Conservation (phyloP, 1,139 yeast genomes). For the Taiozyma sp. region DNA sequence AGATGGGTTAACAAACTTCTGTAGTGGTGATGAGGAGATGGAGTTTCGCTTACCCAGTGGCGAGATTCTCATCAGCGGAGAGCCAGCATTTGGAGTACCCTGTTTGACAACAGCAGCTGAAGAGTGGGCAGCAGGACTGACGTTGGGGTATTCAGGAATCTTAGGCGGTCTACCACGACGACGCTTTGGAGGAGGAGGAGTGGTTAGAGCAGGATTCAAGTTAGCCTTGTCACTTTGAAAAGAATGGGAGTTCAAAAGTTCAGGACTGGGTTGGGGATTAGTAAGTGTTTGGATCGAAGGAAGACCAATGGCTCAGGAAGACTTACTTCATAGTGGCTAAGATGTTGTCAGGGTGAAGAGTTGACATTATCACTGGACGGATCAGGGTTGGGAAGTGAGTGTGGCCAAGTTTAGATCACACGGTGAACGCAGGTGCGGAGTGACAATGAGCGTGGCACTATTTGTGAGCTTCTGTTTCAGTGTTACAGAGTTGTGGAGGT, state of each 20-base stretch:
- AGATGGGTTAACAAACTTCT: slow-evolving; percentile 14
- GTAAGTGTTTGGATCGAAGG: neutral
- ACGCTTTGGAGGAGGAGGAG: slow-evolving; percentile 24
- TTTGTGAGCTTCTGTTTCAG: neutral
- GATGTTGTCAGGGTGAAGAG: neutral
- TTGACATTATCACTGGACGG: neutral
- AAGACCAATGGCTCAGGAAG: neutral
- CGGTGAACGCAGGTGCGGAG: neutral
- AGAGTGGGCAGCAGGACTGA: slow-evolving; percentile 20
- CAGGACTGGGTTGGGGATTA: neutral
- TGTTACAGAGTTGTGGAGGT: neutral
- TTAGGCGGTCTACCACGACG: slow-evolving; percentile 26
- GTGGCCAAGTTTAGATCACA: neutral
- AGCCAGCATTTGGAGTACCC: slow-evolving; percentile 22
- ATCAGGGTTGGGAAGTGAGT: neutral
- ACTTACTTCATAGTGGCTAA: slow-evolving; percentile 5
- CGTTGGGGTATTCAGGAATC: slow-evolving; percentile 5
- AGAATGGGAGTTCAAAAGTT: neutral
- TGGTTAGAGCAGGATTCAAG: slow-evolving; percentile 1
- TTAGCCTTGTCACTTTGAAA: neutral
- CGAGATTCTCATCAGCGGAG: slow-evolving; percentile 24
- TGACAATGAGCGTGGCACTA: neutral
- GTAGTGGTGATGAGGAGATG: slow-evolving; percentile 11
- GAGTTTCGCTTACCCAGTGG: slow-evolving; percentile 12
- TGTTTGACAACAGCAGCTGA: slow-evolving; percentile 25